A percentile compares a stretch with the other conserved stretches of the same genome.
These are phyloP conservation scores for Gossypium schwendimanii DNA, from an alignment of 441 rosid genomes.

Conservation along the genomic window DNA sequence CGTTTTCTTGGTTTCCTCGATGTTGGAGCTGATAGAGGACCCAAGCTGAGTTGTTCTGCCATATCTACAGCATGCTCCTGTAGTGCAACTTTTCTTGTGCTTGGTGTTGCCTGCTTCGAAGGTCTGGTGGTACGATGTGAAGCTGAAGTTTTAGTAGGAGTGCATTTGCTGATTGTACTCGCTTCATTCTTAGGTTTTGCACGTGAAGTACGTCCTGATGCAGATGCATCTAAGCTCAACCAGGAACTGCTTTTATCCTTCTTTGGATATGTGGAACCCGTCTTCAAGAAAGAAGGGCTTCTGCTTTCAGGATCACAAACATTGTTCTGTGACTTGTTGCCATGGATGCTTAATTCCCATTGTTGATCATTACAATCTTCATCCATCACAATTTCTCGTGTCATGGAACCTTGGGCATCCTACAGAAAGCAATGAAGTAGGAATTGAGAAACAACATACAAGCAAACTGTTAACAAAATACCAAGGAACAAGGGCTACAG, in stretches of 20 bases:
- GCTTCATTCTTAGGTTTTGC: constrained; percentile 29
- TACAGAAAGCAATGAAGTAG: constrained; percentile 22
- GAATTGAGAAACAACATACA: neutral
- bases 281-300: constrained; percentile 26
- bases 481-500: neutral
- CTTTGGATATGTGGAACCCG: constrained; percentile 27
- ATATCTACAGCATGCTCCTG: constrained; percentile 33
- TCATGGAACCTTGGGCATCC: constrained; percentile 32
- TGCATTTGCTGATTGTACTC: constrained; percentile 19
- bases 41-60: constrained; percentile 42
- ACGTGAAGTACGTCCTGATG: constrained; percentile 25
- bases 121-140: constrained; percentile 37
- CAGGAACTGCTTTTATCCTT: constrained; percentile 55
- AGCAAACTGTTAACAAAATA: neutral
- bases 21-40: constrained; percentile 39
- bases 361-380: constrained; percentile 30
- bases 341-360: constrained; percentile 9
- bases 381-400: constrained; percentile 23
- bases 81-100: constrained; percentile 22
- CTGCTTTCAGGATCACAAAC: constrained; percentile 17
- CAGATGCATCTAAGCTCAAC: constrained; percentile 71
- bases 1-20: constrained; percentile 49
- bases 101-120: constrained; percentile 38
- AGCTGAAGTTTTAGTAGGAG: constrained; percentile 23
- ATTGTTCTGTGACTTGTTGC: constrained; percentile 10